Conservation (phyloP, 441 rosid species). For the Eruca vesicaria region DNA sequence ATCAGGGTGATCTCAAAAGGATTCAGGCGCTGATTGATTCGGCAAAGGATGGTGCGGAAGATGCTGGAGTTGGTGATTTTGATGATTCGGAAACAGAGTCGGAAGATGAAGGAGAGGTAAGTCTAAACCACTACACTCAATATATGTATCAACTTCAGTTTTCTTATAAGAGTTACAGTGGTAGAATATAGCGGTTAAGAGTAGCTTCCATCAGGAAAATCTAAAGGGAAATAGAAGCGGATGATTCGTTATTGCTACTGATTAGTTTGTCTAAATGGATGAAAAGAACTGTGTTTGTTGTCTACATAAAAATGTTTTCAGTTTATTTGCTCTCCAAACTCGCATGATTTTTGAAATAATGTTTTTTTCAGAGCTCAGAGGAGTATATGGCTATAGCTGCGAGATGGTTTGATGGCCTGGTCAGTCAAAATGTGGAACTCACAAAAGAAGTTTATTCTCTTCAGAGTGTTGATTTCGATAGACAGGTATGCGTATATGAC, state of each 20-base stretch:
- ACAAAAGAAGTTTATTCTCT: slow-evolving; percentile 72
- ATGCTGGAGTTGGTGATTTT: slow-evolving; percentile 35
- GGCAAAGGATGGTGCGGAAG: slow-evolving; percentile 13
- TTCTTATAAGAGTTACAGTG: slow-evolving; percentile 20
- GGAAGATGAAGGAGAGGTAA: slow-evolving; percentile 47
- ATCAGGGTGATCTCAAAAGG: slow-evolving; percentile 61
- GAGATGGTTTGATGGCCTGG: slow-evolving; percentile 77
- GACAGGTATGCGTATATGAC: slow-evolving; percentile 29
- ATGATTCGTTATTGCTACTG: background rate
- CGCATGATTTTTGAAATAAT: background rate
- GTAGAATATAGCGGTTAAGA: background rate
- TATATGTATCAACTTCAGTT: background rate
- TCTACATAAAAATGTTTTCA: background rate
- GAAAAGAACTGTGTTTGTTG: background rate
- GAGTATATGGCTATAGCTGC: slow-evolving; percentile 45
- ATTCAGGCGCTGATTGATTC: slow-evolving; percentile 51
- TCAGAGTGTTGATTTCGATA: slow-evolving; percentile 58
- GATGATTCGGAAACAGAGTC: slow-evolving; percentile 37
- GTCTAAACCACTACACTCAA: background rate
- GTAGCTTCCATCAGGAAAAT: background rate
- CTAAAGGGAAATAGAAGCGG: background rate
- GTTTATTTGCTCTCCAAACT: background rate
- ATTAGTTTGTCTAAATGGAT: background rate
- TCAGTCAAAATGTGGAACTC: slow-evolving; percentile 47
- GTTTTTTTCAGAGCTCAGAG: slow-evolving; percentile 40